Conservation (phyloP, 306 rosid species). For the Cicer arietinum region DNA sequence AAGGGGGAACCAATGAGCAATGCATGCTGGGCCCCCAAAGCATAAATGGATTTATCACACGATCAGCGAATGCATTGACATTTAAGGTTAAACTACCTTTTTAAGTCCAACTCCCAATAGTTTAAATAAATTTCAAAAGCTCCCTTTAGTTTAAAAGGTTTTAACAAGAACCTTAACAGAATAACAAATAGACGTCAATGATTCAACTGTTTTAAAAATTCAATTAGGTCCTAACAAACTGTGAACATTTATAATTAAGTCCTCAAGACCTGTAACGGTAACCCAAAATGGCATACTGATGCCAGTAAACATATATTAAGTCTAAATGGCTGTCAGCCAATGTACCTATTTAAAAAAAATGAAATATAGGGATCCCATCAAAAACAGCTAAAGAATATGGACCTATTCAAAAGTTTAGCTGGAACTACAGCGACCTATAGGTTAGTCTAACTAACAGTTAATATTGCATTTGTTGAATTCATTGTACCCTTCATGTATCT, state of each 20-base stretch:
- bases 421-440: constrained; percentile 10
- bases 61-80: background rate
- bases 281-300: background rate
- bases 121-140: constrained; percentile 12
- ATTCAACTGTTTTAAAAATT: constrained; percentile 2
- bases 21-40: constrained; percentile 3
- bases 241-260: constrained; percentile 15
- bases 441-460: constrained; percentile 29
- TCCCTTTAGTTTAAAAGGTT: background rate
- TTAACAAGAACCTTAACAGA: background rate
- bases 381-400: constrained; percentile 9
- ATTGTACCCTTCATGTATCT: constrained; percentile 24
- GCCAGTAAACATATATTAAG: constrained; percentile 24
- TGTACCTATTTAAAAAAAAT: background rate
- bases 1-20: constrained; percentile 3
- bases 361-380: background rate
- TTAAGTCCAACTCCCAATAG: background rate
- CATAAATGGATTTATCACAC: constrained; percentile 7
- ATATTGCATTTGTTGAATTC: constrained; percentile 11
- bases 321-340: background rate
- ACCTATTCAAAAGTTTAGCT: background rate
- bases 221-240: constrained; percentile 1
- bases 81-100: constrained; percentile 4
- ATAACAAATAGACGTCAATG: constrained; percentile 3
- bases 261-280: constrained; percentile 12